These are phyloP conservation scores for Exophiala spinifera DNA, from an alignment of 2,329 filamentous ascomycete species.

Conservation along the genomic window DNA sequence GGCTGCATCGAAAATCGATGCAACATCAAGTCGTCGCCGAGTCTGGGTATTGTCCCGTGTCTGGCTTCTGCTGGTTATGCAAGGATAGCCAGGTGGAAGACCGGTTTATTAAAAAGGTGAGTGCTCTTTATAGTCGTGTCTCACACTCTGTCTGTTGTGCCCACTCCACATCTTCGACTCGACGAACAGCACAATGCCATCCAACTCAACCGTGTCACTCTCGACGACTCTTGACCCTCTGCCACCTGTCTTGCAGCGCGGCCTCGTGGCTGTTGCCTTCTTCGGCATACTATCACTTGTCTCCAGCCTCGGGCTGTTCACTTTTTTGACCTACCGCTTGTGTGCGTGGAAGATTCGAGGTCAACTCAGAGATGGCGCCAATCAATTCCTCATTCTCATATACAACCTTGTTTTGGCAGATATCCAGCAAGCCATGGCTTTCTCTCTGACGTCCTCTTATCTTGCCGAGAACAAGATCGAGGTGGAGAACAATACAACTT, in stretches of 20 bases:
- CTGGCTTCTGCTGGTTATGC: background rate
- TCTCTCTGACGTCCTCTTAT: constrained; percentile 50
- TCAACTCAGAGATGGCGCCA: constrained; percentile 50
- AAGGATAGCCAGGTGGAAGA: background rate
- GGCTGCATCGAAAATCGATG: background rate
- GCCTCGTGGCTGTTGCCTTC: constrained; percentile 47
- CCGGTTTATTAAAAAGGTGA: background rate
- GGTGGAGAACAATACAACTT: constrained; percentile 43
- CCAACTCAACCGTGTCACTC: constrained; percentile 1
- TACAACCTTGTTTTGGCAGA: constrained; percentile 54
- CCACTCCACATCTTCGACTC: background rate
- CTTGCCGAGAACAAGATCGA: constrained; percentile 44
- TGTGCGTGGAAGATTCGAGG: constrained; percentile 50
- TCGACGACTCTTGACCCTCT: constrained; percentile 33
- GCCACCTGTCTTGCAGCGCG: constrained; percentile 36
- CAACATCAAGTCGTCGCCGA: background rate
- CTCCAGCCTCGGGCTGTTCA: constrained; percentile 43
- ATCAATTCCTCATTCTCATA: constrained; percentile 54
- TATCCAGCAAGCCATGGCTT: constrained; percentile 52
- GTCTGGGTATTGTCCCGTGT: background rate
- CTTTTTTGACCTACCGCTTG: constrained; percentile 52
- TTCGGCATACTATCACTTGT: constrained; percentile 49
- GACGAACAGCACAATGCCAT: constrained; percentile 7
- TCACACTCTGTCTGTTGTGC: background rate
- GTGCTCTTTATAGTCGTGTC: background rate